These are phyloP conservation scores for Sporopachydermia lactativora DNA, from an alignment of 805 yeast species.

Conservation along the genomic window DNA sequence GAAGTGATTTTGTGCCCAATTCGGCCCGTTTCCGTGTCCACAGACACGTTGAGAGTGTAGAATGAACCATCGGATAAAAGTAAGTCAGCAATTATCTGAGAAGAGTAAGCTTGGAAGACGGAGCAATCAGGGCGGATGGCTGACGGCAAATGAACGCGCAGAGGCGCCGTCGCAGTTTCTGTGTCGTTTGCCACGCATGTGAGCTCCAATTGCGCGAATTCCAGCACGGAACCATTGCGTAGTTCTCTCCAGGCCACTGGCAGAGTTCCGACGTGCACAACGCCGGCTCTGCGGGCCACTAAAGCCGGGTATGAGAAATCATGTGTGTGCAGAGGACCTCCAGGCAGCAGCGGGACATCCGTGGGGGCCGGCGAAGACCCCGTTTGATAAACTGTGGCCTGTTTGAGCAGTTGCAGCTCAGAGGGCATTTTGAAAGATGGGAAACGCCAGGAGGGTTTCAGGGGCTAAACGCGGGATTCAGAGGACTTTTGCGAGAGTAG, in stretches of 20 bases:
- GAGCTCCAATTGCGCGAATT: background rate
- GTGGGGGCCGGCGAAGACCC: background rate
- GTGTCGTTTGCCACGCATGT: no score
- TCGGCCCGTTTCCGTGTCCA: no score
- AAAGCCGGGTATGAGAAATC: background rate
- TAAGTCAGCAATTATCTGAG: no score
- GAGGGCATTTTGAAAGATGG: no score
- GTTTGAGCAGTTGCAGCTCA: background rate
- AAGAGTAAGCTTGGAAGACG: no score
- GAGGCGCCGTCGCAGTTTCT: background rate
- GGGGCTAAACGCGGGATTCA: no score
- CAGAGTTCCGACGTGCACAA: background rate
- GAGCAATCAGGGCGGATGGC: background rate
- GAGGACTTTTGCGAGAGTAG: no score
- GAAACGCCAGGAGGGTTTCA: no score
- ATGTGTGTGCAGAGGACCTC: background rate
- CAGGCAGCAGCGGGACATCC: background rate
- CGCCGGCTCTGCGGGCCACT: background rate
- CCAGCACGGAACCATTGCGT: background rate
- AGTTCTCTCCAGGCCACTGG: background rate
- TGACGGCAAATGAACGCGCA: background rate
- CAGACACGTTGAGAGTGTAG: no score
- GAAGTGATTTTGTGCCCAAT: no score
- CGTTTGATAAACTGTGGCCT: background rate
- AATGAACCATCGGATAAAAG: no score